Conservation (phyloP, 2,329 filamentous ascomycete species). For the Diaporthe capsici region DNA sequence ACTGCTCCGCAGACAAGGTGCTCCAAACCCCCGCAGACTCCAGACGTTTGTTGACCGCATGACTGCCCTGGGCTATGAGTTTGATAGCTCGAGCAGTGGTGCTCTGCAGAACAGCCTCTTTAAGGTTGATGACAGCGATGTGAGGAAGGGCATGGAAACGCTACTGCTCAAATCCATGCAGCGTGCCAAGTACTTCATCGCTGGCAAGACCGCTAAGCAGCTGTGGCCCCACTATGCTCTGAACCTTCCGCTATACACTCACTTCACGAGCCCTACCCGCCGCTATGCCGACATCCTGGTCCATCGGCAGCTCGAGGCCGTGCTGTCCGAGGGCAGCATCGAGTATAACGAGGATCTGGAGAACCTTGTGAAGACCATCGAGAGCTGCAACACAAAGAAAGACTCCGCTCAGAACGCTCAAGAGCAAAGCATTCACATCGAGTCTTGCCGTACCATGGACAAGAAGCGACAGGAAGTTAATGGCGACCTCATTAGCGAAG, state of each 20-base stretch:
- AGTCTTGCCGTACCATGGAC: slow-evolving; percentile 96
- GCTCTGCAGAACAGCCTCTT: slow-evolving; percentile 95
- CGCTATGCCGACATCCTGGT: slow-evolving; percentile 96
- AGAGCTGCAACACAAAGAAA: slow-evolving; percentile 99
- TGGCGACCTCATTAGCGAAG: slow-evolving; percentile 93
- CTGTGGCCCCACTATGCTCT: slow-evolving; percentile 90
- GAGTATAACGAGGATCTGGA: slow-evolving; percentile 94
- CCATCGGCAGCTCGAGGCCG: slow-evolving; percentile 92
- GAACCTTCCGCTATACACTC: slow-evolving; percentile 94
- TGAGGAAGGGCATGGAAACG: slow-evolving; percentile 98
- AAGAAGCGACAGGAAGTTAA: slow-evolving; percentile 88
- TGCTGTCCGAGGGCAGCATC: slow-evolving; percentile 83
- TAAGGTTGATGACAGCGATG: slow-evolving; percentile 87
- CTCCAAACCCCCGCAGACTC: slow-evolving; percentile 89
- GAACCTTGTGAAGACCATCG: slow-evolving; percentile 89
- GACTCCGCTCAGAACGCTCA: slow-evolving; percentile 97
- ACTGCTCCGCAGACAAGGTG: slow-evolving; percentile 86
- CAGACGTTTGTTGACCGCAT: slow-evolving; percentile 94
- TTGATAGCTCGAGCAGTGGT: slow-evolving; percentile 91
- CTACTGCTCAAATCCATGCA: slow-evolving; percentile 95
- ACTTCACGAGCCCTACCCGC: slow-evolving; percentile 95
- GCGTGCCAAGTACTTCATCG: slow-evolving; percentile 94
- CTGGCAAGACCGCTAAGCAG: slow-evolving; percentile 82
- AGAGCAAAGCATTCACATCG: slow-evolving; percentile 98
- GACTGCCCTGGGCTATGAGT: slow-evolving; percentile 89